These are phyloP conservation scores for Candida maltosa DNA, from an alignment of 805 yeast genomes.

Conservation along the genomic window DNA sequence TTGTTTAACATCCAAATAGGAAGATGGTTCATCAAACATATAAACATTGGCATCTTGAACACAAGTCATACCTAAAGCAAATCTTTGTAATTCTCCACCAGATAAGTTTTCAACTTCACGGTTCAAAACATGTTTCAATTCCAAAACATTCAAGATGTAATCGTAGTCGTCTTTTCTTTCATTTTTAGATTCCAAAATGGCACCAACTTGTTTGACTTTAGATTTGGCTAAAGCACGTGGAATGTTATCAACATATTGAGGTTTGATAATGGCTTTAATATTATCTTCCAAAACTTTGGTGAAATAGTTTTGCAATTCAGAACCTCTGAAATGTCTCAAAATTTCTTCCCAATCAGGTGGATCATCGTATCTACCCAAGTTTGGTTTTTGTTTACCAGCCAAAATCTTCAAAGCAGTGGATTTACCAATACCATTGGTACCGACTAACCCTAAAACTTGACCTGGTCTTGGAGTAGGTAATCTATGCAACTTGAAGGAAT, in stretches of 20 bases:
- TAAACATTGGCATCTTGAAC: constrained; percentile 92
- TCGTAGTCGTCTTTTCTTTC: constrained; percentile 71
- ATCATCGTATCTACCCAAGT: constrained; percentile 87
- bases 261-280: constrained; percentile 95
- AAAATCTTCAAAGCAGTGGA: constrained; percentile 94
- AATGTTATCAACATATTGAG: constrained; percentile 96
- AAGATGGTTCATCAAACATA: constrained; percentile 99
- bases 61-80: constrained; percentile 96
- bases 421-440: constrained; percentile 99
- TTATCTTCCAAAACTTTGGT: constrained; percentile 91
- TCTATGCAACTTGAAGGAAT: constrained; percentile 94
- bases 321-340: constrained; percentile 88
- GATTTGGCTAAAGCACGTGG: constrained; percentile 92
- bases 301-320: constrained; percentile 94
- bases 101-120: constrained; percentile 90
- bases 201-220: constrained; percentile 82
- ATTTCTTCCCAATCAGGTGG: constrained; percentile 99
- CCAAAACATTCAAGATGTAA: constrained; percentile 64
- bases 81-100: constrained; percentile 98
- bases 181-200: constrained; percentile 68
- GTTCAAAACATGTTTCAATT: constrained; percentile 68
- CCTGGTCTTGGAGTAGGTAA: constrained; percentile 99
- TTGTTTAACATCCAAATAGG: constrained; percentile 97
- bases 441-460: constrained; percentile 95
- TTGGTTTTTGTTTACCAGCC: constrained; percentile 97